Base-by-base conservation (phyloP, 2,329 filamentous ascomycete genomes). In the Phialophora expanda region DNA sequence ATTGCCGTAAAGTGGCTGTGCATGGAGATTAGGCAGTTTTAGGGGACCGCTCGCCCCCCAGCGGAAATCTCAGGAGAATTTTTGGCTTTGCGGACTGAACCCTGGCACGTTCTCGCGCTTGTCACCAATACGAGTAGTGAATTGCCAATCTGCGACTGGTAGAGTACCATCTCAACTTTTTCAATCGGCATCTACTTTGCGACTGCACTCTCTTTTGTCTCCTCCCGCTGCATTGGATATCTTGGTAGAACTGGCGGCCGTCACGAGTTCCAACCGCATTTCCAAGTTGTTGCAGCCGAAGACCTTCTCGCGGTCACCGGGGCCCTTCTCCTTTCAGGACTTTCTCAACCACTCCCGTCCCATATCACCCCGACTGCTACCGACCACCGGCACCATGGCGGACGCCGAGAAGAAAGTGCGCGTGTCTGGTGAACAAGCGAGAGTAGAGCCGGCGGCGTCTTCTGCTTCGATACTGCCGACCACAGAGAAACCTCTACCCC, bases 361-460 rank as follows among this genome's bases (percentile, higher is more conserved):
- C 60, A 79, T 80, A 72, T 75, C 75, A 67, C 75, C 73, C 65
- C 69, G 70, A 24, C 68, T 74, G 66, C 81, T 77, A 68, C 5
- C 53, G n/a, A 55, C 53, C 26, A 5, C 28, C 14, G 28, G 6
- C 53, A 55, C 26, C 24, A 90, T 90, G 87, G 85, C 79, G 69
- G 81, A 82, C 74, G 90, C 85, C 76, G 83, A 90, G 77, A 91
- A 97, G 79, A 97, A 97, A 82, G 89, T 85, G 73, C 90, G 93
- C 76, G 84, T 88, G 74, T 97, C 92, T 55, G 90, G 90, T 78
- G 93, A 97, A 78, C 83, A 86, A 74, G 82, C 86, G 64, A 86
- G 90, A 78, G 74, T 79, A 61, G 76, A 77, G 70, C 75, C 72
- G 14, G 61, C 67, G 11, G 56, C 71, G 11, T 84, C 92, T 65